Evolutionary conservation across 306 rosid genomes (phyloP).

Genomic region (Coriaria nepalensis): DNA sequence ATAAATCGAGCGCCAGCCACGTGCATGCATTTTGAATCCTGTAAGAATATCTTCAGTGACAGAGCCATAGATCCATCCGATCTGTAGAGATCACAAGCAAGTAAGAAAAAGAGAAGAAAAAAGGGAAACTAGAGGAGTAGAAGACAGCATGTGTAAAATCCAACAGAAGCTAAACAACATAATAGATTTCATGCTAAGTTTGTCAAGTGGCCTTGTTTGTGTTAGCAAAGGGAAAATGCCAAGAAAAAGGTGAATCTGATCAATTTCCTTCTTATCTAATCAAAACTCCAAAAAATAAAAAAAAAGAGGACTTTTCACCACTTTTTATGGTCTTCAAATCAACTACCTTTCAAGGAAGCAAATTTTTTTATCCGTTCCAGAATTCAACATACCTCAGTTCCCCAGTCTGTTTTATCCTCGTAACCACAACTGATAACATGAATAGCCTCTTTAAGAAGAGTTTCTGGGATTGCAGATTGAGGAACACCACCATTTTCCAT

Average conservation of each 20-base stretch:
- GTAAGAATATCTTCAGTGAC: conserved; percentile 99
- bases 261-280: too few relatives aligned
- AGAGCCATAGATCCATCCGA: conserved; percentile 97
- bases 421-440: conserved; percentile 98
- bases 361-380: not conserved
- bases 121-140: too few relatives aligned
- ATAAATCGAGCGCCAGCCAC: conserved; percentile 95
- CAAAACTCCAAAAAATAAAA: conserved; percentile 10
- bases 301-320: not conserved
- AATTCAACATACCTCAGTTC: conserved; percentile 46
- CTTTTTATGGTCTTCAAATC: not conserved
- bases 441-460: conserved; percentile 93
- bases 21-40: conserved; percentile 98
- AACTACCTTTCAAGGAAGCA: not conserved
- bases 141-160: too few relatives aligned
- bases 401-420: conserved; percentile 95
- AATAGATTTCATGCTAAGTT: too few relatives aligned
- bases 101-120: too few relatives aligned
- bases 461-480: conserved; percentile 85
- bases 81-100: conserved; percentile 50
- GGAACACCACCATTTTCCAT: conserved; percentile 99
- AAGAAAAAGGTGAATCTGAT: too few relatives aligned
- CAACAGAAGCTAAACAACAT: too few relatives aligned
- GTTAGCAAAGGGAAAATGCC: too few relatives aligned
- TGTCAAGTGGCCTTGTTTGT: too few relatives aligned